These are phyloP conservation scores for Lyophyllum atratum DNA, from an alignment of 768 basidiomycete genomes.

Conservation along the genomic window DNA sequence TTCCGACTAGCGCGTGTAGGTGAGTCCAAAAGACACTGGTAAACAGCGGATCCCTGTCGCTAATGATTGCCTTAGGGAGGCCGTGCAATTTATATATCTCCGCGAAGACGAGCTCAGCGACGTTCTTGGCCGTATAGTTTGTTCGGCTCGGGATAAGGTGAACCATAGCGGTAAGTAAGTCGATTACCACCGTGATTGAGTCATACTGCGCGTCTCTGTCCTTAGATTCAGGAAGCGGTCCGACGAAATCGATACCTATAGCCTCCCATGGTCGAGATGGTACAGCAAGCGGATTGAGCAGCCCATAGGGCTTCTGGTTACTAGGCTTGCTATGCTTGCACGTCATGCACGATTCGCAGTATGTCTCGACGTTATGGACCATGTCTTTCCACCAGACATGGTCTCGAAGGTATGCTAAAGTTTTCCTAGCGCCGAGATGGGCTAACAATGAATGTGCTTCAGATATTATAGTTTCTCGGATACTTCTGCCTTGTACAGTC, in stretches of 20 bases:
- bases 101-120: conserved; percentile 24
- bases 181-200: conserved; percentile 22
- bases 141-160: conserved; percentile 17
- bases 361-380: conserved; percentile 4
- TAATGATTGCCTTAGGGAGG: conserved; percentile 20
- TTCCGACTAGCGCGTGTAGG: conserved; percentile 19
- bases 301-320: conserved; percentile 20
- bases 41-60: conserved; percentile 22
- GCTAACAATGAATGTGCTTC: neutral
- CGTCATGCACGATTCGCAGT: conserved; percentile 24
- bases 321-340: conserved; percentile 14
- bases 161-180: conserved; percentile 16
- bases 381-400: conserved; percentile 39
- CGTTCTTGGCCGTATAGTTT: conserved; percentile 15
- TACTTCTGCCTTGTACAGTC: conserved; percentile 1
- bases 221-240: conserved; percentile 17
- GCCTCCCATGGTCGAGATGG: conserved; percentile 13
- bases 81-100: conserved; percentile 30
- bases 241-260: conserved; percentile 16
- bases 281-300: conserved; percentile 16
- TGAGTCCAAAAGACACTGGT: conserved; percentile 14
- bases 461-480: conserved; percentile 28
- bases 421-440: conserved; percentile 35
- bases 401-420: conserved; percentile 27
- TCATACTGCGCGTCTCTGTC: conserved; percentile 22